phyloP scores from a whole-genome alignment of 352 stramenopile species.

The Peronosclerospora sorghi region DNA sequence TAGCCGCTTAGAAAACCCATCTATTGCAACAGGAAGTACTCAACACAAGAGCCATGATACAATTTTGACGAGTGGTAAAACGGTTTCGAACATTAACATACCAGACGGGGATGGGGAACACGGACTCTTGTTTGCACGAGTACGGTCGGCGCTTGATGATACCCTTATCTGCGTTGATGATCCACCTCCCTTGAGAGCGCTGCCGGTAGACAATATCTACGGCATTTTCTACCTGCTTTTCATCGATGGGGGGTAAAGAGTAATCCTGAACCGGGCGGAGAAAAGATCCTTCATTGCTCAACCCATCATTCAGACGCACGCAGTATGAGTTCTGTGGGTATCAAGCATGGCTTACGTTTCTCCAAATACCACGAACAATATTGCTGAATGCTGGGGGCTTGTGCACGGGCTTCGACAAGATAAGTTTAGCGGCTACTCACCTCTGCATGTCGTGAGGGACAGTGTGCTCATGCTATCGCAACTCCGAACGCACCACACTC shows the following conservation, averaged over 20 bases:
- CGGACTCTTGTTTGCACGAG: background rate
- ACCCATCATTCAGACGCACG: background rate
- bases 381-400: background rate
- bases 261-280: background rate
- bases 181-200: background rate
- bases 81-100: background rate
- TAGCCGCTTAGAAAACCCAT: background rate
- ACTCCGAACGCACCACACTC: no score
- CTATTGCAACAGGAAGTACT: background rate
- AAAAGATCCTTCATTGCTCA: background rate
- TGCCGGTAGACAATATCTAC: background rate
- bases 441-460: no score
- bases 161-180: background rate
- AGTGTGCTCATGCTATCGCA: no score
- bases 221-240: background rate
- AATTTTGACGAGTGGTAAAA: background rate
- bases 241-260: background rate
- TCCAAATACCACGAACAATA: background rate
- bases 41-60: background rate
- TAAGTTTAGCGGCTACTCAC: no score
- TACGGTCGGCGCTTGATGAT: background rate
- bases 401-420: background rate
- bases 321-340: background rate
- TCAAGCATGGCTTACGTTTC: background rate
- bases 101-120: background rate